These are phyloP conservation scores for Butyriboletus pseudospeciosus DNA, from an alignment of 1,284 basidiomycete species.

Conservation along the genomic window DNA sequence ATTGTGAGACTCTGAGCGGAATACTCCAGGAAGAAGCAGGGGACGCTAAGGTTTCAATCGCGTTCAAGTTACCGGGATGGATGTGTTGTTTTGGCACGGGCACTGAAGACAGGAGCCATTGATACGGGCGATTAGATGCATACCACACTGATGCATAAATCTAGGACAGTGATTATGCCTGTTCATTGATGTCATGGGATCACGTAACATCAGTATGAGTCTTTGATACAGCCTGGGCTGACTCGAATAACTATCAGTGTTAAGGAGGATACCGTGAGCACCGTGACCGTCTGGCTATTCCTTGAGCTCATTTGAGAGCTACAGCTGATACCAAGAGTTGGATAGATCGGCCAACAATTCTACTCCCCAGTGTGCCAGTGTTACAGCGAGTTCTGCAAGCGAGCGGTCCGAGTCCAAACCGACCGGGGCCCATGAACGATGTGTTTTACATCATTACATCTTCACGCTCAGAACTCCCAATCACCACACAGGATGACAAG, in stretches of 20 bases:
- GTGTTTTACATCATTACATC: constrained; percentile 54
- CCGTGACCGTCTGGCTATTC: neutral
- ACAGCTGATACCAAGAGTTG: neutral
- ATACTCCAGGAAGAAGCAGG: neutral
- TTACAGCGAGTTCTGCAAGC: neutral
- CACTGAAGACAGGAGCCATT: neutral
- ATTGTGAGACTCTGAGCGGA: neutral
- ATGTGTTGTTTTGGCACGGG: neutral
- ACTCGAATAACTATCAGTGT: neutral
- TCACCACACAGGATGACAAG: constrained; percentile 54
- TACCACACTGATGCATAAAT: neutral
- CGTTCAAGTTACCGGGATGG: neutral
- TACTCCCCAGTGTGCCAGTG: neutral
- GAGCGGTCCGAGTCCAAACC: constrained; percentile 18
- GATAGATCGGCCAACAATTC: neutral
- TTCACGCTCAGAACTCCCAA: constrained; percentile 57
- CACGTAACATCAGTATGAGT: neutral
- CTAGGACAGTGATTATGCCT: too few relatives aligned
- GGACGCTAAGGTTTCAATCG: neutral
- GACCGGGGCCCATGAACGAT: constrained; percentile 45
- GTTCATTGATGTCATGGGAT: neutral
- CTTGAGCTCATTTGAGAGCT: neutral
- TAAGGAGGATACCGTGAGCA: neutral
- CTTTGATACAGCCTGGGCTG: neutral
- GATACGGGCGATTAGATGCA: neutral